These are phyloP conservation scores for Setaria italica DNA, from an alignment of 202 grass and related monocot species.

Conservation along the genomic window DNA sequence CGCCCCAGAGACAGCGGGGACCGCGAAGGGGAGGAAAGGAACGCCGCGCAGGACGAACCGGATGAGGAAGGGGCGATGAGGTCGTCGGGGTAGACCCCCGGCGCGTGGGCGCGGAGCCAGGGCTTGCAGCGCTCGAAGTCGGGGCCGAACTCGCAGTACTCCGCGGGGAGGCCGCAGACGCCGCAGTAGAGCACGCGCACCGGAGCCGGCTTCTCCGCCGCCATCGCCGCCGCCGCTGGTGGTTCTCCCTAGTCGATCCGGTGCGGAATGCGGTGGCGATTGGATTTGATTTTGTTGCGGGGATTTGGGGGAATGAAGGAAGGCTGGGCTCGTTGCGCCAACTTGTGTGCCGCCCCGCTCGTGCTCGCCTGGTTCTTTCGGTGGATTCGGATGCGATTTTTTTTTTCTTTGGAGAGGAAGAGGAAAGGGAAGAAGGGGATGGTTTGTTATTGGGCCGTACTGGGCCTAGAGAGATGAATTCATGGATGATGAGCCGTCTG, in stretches of 20 bases:
- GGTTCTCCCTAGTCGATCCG: constrained; percentile 4
- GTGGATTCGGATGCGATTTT: constrained; percentile 35
- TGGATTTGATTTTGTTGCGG: neutral
- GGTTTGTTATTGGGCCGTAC: neutral
- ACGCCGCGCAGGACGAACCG: constrained; percentile 16
- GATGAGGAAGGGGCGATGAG: constrained; percentile 61
- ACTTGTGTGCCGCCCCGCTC: constrained; percentile 25
- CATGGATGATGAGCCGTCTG: neutral
- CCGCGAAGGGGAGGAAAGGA: neutral
- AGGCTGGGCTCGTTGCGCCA: constrained; percentile 18
- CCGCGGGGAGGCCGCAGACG: constrained; percentile 82
- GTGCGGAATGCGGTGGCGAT: constrained; percentile 10
- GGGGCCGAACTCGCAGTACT: constrained; percentile 99
- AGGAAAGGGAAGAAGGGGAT: neutral
- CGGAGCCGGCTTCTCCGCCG: constrained; percentile 56
- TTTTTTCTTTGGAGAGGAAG: neutral
- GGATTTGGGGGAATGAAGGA: neutral
- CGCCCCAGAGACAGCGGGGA: neutral
- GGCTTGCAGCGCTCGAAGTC: constrained; percentile 99
- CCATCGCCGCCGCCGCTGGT: neutral
- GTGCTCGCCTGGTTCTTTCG: constrained; percentile 24
- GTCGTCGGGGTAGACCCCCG: constrained; percentile 89
- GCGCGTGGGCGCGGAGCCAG: constrained; percentile 86
- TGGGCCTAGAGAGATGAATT: neutral
- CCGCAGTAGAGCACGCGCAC: constrained; percentile 89